Evolutionary conservation across 1,284 basidiomycete genomes (phyloP).

Genomic region (Agroathelia rolfsii): DNA sequence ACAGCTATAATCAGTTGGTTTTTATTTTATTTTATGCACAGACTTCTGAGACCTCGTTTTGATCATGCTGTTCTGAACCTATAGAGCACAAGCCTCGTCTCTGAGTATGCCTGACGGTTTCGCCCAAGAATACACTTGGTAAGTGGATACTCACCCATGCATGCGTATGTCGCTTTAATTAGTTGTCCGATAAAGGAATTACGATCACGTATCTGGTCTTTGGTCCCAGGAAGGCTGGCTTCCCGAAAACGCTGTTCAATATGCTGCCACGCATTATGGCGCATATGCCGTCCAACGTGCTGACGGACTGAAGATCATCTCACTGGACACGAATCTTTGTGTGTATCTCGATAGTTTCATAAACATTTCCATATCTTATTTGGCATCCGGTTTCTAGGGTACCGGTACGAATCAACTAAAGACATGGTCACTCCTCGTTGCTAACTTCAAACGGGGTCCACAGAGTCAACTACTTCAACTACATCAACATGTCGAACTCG

Average conservation of each 20-base stretch:
- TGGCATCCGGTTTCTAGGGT: slow-evolving; percentile 26
- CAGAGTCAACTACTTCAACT: slow-evolving; percentile 66
- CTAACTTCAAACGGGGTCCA: too few species aligned
- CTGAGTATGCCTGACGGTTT: slow-evolving; percentile 43
- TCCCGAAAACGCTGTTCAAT: slow-evolving; percentile 41
- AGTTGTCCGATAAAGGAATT: slow-evolving; percentile 41
- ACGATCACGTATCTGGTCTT: slow-evolving; percentile 58
- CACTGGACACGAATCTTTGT: slow-evolving; percentile 73
- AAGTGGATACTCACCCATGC: slow-evolving; percentile 11
- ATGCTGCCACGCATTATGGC: slow-evolving; percentile 62
- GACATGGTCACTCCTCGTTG: slow-evolving; percentile 2
- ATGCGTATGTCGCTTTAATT: slow-evolving; percentile 2
- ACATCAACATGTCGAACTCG: slow-evolving; percentile 62
- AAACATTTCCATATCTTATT: slow-evolving; percentile 6
- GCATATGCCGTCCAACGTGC: slow-evolving; percentile 62
- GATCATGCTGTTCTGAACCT: slow-evolving; percentile 2
- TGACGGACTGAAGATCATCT: slow-evolving; percentile 65
- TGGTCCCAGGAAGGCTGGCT: slow-evolving; percentile 72
- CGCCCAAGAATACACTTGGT: slow-evolving; percentile 59
- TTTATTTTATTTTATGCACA: slow-evolving; percentile 9
- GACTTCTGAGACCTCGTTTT: neutral
- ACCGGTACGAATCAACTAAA: slow-evolving; percentile 26
- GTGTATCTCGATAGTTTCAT: slow-evolving; percentile 16
- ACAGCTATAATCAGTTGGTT: slow-evolving; percentile 51
- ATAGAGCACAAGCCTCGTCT: slow-evolving; percentile 56